Base-by-base conservation (phyloP, 345 rosid species). In the Eucalyptus erythrocorys region DNA sequence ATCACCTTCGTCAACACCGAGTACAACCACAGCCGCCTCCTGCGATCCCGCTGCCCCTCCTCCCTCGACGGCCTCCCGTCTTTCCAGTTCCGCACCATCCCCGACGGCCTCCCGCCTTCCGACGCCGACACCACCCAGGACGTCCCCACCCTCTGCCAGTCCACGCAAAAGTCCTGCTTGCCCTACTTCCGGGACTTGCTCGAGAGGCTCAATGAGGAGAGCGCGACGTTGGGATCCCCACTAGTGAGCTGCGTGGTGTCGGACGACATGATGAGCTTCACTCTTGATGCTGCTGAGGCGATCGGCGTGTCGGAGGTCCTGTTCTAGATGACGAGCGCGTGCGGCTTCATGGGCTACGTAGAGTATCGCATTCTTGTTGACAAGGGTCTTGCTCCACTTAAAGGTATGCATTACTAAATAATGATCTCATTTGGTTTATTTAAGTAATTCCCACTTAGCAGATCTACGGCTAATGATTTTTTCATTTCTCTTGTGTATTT, bases 1-100 rank as follows among this genome's bases (percentile, higher is more conserved):
- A 55, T 94, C 88, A 93, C 96, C 89, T 94, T 94, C 42, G 96
- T 94, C 51, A 92, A 94, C 90, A 86, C 94, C 7, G 94, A 93
- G 86, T 93, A 87, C 86, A 94, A 93, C 87, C 93, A 93, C 88
- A 79, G 85, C 43, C 94, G 95, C 53, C 88, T 94, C 61, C 92
- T 92, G 15, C 89, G 88, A 79, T 91, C 95, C 34, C 80, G 92
- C 48, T 92, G 93, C 48, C 86, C 90, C 9, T n/a, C 79, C 87
- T 79, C 94, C 37, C 91, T 92, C 15, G 85, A 90, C 21, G 92
- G 93, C 57, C 87, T 90, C 87, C 91, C 96, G 19, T 91, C 94
- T 26, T 94, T 94, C 81, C 89, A 84, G 45, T 93, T 92, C 90
- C 76, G 87, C 40, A 66, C 92, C 48, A 94, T 93, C 87, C 91